Evolutionary conservation across 345 rosid species (phyloP), one percentile per base, ranked within the genome.

Genomic region (Psidium friedrichsthalianum): DNA sequence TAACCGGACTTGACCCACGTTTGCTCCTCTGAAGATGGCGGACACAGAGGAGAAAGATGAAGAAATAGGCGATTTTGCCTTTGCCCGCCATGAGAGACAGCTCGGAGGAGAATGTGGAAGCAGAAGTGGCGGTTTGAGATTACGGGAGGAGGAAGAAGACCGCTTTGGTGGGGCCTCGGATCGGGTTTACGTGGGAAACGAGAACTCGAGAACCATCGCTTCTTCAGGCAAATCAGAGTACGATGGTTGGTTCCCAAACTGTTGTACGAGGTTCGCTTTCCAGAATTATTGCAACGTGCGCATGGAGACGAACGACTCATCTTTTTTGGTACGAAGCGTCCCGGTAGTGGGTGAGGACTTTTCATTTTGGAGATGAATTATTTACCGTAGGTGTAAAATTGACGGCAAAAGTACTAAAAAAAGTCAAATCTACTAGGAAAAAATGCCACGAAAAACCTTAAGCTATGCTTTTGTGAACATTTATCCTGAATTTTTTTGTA

Each of bases 1-100:
- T 87, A 91, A 58, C 90, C 91, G 11, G 87, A 87, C 51, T 85
- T 78, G 27, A 91, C 82, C 92, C 92, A 88, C 27, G 87, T 56
- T 56, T 87, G 84, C 16, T 88, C 85, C 29, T 40, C 80, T 36
- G 87, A 83, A 54, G 86, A 87, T 42, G 40, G 22, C 21, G 40
- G 49, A 51, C 51, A 40, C 36, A 29, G 36, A 55, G 47, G 55
- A 57, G 32, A 29, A 6, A 56, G 56, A 29, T 12, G 55, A 56
- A 16, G 84, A 14, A 22, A 22, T 21, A 4, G 5, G 85, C 27
- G 54, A 56, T 14, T 27, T 49, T 24, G 54, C 36, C 32, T 44
- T 83, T 14, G 47, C 49, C 76, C 74, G 76, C 76, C 85, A 57
- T 56, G 40, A 57, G 53, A 42, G 76, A n/a, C 16, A 59, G 11